Evolutionary conservation across 306 rosid species (phyloP), one percentile per base, ranked within the genome.

Genomic region (Myrica gale): DNA sequence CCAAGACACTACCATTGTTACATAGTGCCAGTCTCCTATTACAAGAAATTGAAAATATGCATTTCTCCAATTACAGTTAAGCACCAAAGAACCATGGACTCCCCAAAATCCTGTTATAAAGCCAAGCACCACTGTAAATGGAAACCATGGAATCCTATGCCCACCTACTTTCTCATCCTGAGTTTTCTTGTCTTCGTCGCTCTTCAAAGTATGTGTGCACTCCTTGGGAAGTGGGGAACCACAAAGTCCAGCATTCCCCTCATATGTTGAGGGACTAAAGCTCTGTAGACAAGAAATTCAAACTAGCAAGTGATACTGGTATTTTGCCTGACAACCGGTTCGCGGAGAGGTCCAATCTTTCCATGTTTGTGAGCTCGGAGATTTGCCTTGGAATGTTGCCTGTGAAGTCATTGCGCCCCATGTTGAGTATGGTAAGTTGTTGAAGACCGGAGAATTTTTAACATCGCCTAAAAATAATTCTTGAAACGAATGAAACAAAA

Each of bases 401-500:
- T 23, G 26, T 23, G 26, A 23, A 23, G 26, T 23, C 26, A 23
- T 23, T 23, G 1, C 0, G 26, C 26, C 26, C 26, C 26, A 23
- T 23, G 26, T 23, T 23, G 26, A 23, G 26, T 23, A 1, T 1
- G 26, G 26, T 23, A 23, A 23, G 26, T 23, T 23, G 26, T 23
- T 23, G 26, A 23, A 23, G 26, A 23, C 26, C 26, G 26, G 26
- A 23, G 26, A 23, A 23, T n/a, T n/a, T n/a, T n/a, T n/a, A n/a
- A n/a, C n/a, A n/a, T n/a, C n/a, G n/a, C n/a, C n/a, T n/a, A n/a
- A n/a, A n/a, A n/a, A n/a, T n/a, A n/a, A n/a, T 85, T 87, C 68
- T 80, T 87, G 80, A 85, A 78, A 82, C 80, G 91, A 73, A 82
- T 87, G 78, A 85, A 75, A 55, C 87, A 82, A 63, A 82, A 77